Evolutionary conservation across 2,329 filamentous ascomycete species (phyloP), one percentile per base, ranked within the genome.

Genomic region (Raffaelea deltoideospora): DNA sequence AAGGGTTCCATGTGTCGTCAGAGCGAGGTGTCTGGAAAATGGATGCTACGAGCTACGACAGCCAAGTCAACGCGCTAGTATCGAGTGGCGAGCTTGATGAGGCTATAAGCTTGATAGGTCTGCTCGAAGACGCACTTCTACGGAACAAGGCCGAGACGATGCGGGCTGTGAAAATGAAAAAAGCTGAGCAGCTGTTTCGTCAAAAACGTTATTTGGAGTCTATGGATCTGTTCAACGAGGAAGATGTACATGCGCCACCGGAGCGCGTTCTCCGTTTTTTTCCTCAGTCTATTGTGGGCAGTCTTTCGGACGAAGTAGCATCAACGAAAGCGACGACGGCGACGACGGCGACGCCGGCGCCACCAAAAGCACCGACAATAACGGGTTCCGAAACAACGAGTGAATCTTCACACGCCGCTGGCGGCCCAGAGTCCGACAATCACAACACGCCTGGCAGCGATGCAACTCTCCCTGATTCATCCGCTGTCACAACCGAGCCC

Each of bases 11-110:
- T 41, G 86, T 96, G 35, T 79, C 80, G 17, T 95, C 88, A 51
- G 90, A 96, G 38, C 71, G 90, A 31, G 80, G 72, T 24, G 82
- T 98, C 27, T 98, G 90, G 90, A 80, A 90, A 48, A 96, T 98
- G 90, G 83, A 78, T 44, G 82, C 88, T 4, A 76, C 87, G 27
- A 81, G 87, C 45, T 98, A 98, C 51, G 84, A 94, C 53, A 76
- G 77, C 3, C 90, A 98, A 52, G 75, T 96, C 18, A 73, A 86
- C 41, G 76, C 90, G 45, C 67, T 98, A 20, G 75, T 93, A 2
- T 69, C 76, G 17, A 72, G 70, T 41, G 74, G 69, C 10, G 71
- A 74, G 41, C 83, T 87, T 37, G 88, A 98, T 48, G 92, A 98
- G 57, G 88, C 88, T 0, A 80, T 96, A 43, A 95, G 86, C 50